These are phyloP conservation scores for sweet orange (Citrus sinensis) DNA, from an alignment of 345 rosid genomes.

Conservation along the genomic window DNA sequence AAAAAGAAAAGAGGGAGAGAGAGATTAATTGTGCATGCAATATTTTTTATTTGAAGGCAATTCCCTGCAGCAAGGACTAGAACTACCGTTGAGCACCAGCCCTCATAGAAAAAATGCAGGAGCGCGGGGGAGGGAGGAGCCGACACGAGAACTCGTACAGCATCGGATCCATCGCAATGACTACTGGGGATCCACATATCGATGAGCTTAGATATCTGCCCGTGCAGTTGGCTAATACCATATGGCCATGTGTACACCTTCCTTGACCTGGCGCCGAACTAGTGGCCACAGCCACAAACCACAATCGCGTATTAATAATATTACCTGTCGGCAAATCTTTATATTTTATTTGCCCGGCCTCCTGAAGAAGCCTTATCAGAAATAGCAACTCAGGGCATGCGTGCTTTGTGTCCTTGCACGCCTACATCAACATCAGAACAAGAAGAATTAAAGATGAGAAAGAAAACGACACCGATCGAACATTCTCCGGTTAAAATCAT, in stretches of 20 bases:
- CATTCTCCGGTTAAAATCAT: not conserved
- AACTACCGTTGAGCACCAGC: too few relatives aligned
- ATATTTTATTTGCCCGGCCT: not conserved
- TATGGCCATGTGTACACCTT: conserved; percentile 1
- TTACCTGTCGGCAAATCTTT: not conserved
- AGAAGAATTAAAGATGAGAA: too few relatives aligned
- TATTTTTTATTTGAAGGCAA: not conserved
- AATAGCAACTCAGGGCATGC: not conserved
- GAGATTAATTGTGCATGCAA: not conserved
- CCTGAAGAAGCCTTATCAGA: too few relatives aligned
- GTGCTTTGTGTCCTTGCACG: not conserved
- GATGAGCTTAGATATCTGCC: not conserved
- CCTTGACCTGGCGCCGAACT: not conserved
- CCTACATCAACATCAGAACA: not conserved
- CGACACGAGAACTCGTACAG: not conserved
- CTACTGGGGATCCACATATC: conserved; percentile 15
- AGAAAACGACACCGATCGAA: not conserved
- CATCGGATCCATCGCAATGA: conserved; percentile 12
- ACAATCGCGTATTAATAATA: too few relatives aligned
- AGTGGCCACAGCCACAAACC: not conserved
- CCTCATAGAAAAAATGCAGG: too few relatives aligned
- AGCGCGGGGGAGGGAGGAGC: too few relatives aligned
- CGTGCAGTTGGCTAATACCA: not conserved
- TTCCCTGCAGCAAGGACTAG: too few relatives aligned
- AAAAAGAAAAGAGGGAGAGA: too few relatives aligned